phyloP scores from a whole-genome alignment of 805 yeast genomes.

The Lachancea lanzarotensis region DNA sequence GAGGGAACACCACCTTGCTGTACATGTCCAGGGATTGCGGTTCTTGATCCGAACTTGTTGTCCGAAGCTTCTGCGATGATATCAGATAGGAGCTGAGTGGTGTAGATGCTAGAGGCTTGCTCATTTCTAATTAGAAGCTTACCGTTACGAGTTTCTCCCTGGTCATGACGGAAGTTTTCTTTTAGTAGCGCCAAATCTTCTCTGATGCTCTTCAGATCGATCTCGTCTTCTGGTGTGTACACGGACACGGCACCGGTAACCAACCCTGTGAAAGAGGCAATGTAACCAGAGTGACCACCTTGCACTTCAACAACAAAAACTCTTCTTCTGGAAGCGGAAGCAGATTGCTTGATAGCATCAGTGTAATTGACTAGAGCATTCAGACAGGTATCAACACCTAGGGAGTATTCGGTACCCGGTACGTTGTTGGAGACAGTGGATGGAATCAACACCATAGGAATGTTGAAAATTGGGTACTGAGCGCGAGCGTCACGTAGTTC shows the following conservation, averaged over 20 bases:
- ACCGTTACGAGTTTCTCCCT: conserved; percentile 78
- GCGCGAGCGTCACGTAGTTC: conserved; percentile 72
- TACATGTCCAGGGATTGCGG: conserved; percentile 96
- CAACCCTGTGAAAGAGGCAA: conserved; percentile 79
- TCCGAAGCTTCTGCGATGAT: conserved; percentile 74
- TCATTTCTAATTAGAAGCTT: conserved; percentile 80
- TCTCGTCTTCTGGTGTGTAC: conserved; percentile 83
- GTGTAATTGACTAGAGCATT: conserved; percentile 87
- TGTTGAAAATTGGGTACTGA: conserved; percentile 83
- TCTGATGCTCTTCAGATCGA: conserved; percentile 58
- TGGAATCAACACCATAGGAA: conserved; percentile 90
- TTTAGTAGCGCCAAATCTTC: conserved; percentile 68
- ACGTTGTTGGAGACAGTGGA: conserved; percentile 96
- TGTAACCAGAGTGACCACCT: conserved; percentile 94
- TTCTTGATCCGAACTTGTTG: conserved; percentile 79
- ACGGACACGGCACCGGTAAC: conserved; percentile 89
- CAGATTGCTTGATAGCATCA: conserved; percentile 91
- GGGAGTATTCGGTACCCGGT: conserved; percentile 96
- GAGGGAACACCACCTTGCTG: conserved; percentile 97
- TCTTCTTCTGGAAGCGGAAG: conserved; percentile 88
- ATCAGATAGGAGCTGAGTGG: conserved; percentile 75
- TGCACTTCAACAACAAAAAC: conserved; percentile 96
- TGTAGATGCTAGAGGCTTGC: conserved; percentile 72
- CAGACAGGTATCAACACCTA: conserved; percentile 94
- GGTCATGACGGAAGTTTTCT: conserved; percentile 62